Conservation (phyloP, 805 yeast species). For the Kregervanrija fluxuum region DNA sequence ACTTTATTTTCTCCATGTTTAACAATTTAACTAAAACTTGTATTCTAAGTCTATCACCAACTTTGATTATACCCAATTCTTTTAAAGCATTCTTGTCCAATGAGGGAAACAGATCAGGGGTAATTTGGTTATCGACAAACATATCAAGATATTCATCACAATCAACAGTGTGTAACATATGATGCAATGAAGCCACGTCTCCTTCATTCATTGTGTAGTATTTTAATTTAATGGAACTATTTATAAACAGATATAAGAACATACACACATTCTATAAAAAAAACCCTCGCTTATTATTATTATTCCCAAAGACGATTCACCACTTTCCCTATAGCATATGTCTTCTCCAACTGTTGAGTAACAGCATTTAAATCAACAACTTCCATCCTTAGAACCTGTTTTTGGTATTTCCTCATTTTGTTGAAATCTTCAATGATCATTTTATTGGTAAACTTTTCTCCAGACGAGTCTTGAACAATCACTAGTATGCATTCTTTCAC, state of each 20-base stretch:
- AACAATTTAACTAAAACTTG: constrained; percentile 48
- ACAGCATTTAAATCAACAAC: not conserved
- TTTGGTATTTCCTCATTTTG: not conserved
- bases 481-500: not conserved
- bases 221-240: too few species aligned
- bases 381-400: not conserved
- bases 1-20: constrained; percentile 27
- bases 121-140: constrained; percentile 42
- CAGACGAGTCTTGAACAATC: not conserved
- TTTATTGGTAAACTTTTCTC: not conserved
- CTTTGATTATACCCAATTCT: constrained; percentile 65
- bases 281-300: too few species aligned
- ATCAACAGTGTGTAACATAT: constrained; percentile 14
- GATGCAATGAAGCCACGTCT: not conserved
- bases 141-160: constrained; percentile 21
- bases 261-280: not conserved
- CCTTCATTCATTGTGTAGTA: too few species aligned
- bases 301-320: not conserved
- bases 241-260: not conserved
- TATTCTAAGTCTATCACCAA: constrained; percentile 78
- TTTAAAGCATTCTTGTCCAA: constrained; percentile 57
- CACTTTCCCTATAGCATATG: not conserved
- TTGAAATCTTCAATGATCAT: not conserved
- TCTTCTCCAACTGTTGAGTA: not conserved
- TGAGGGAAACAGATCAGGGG: constrained; percentile 49